Evolutionary conservation across 2,329 filamentous ascomycete species (phyloP).

Genomic region (Ceratocystiopsis brevicomis): DNA sequence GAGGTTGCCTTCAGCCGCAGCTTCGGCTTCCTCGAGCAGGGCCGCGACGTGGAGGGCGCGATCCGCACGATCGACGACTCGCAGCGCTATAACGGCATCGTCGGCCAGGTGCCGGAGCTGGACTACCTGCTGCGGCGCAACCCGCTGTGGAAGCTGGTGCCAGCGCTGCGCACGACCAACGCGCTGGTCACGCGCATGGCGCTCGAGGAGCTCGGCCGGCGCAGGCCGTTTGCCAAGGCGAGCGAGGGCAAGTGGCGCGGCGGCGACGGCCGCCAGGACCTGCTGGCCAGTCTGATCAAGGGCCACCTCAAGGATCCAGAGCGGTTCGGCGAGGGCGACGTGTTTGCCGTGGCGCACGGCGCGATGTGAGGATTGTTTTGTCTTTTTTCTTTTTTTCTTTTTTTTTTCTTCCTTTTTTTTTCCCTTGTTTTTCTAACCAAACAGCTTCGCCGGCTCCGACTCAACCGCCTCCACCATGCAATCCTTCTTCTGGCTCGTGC

Average conservation of each 20-base stretch:
- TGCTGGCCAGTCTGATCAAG: slow-evolving; percentile 31
- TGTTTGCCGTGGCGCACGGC: slow-evolving; percentile 37
- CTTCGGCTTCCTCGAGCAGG: slow-evolving; percentile 33
- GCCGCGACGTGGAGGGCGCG: slow-evolving; percentile 28
- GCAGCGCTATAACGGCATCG: slow-evolving; percentile 32
- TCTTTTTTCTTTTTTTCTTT: background rate
- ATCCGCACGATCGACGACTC: slow-evolving; percentile 33
- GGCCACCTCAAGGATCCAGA: slow-evolving; percentile 31
- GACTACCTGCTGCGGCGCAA: slow-evolving; percentile 29
- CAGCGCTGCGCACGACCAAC: slow-evolving; percentile 24
- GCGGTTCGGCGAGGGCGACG: slow-evolving; percentile 29
- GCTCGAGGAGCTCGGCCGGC: slow-evolving; percentile 27
- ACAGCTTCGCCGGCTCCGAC: slow-evolving; percentile 39
- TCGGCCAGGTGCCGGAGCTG: slow-evolving; percentile 31
- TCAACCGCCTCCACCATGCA: slow-evolving; percentile 41
- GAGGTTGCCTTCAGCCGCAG: slow-evolving; percentile 31
- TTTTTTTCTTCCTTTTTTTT: background rate
- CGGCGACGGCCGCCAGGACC: slow-evolving; percentile 27
- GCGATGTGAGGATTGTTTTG: slow-evolving; percentile 26
- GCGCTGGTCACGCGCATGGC: slow-evolving; percentile 33
- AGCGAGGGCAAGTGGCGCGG: slow-evolving; percentile 21
- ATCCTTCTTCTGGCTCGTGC: slow-evolving; percentile 32
- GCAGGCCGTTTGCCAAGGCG: slow-evolving; percentile 27
- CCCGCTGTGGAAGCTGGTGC: slow-evolving; percentile 26
- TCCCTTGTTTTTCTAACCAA: background rate